These are phyloP conservation scores for Pyrrhoderma noxium DNA, from an alignment of 1,284 basidiomycete genomes.

Conservation along the genomic window DNA sequence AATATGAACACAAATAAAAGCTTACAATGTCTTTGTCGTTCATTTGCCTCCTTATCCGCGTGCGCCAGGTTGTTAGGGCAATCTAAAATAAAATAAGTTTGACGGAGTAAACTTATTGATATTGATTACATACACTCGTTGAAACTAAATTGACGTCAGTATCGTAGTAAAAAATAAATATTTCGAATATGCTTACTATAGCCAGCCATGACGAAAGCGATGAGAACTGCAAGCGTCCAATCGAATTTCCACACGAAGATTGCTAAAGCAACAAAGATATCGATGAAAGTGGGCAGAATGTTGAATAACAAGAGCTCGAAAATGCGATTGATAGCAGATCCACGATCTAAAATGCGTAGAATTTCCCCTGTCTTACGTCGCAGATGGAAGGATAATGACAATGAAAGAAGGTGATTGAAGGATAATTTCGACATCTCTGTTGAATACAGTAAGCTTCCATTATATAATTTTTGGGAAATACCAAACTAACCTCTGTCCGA, in stretches of 20 bases:
- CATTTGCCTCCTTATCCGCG: constrained; percentile 64
- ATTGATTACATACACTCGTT: constrained; percentile 41
- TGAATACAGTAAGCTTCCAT: constrained; percentile 4
- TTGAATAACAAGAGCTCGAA: constrained; percentile 69
- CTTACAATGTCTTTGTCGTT: constrained; percentile 66
- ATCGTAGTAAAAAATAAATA: neutral
- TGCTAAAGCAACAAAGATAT: constrained; percentile 63
- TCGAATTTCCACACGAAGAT: constrained; percentile 60
- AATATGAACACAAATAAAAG: constrained; percentile 18
- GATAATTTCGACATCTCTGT: constrained; percentile 73
- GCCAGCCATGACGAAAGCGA: constrained; percentile 68
- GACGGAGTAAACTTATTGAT: neutral
- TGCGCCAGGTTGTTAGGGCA: constrained; percentile 63
- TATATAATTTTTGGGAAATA: neutral
- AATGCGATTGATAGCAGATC: constrained; percentile 46
- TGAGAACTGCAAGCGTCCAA: constrained; percentile 61
- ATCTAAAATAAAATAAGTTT: constrained; percentile 18
- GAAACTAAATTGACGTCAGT: constrained; percentile 34
- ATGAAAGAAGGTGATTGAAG: constrained; percentile 72
- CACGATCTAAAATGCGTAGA: constrained; percentile 58
- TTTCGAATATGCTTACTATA: constrained; percentile 46
- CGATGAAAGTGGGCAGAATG: constrained; percentile 73
- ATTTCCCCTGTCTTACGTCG: constrained; percentile 63
- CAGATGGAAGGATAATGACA: constrained; percentile 82
- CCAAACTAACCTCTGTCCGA: constrained; percentile 54